Evolutionary conservation across 176 grass and related monocot species (phyloP).

Genomic region (Bothriochloa decipiens): DNA sequence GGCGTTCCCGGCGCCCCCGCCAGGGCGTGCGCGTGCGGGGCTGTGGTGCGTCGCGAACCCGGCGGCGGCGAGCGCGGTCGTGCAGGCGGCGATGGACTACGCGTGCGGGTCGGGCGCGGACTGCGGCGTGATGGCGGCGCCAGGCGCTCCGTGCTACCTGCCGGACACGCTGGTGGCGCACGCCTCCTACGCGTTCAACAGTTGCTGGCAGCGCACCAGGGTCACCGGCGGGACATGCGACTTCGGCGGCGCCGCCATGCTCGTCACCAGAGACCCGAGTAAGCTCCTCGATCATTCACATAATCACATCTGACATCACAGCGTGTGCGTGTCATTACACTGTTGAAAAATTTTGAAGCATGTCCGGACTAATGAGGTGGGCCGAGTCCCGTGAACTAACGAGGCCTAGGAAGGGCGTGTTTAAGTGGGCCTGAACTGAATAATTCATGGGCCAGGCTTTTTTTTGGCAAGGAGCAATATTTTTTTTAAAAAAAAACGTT

Average conservation of each 20-base stretch:
- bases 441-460: background rate
- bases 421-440: background rate
- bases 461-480: background rate
- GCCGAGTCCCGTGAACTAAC: background rate
- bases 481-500: background rate
- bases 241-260: constrained; percentile 77
- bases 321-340: background rate
- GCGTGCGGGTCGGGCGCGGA: constrained; percentile 65
- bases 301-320: no score
- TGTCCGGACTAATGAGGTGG: no score
- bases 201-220: constrained; percentile 76
- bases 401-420: background rate
- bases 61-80: constrained; percentile 50
- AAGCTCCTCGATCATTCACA: background rate
- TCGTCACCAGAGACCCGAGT: constrained; percentile 78
- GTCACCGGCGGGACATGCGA: constrained; percentile 66
- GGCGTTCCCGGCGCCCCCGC: constrained; percentile 45
- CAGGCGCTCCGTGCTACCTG: constrained; percentile 57
- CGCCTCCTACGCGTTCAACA: constrained; percentile 79
- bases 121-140: constrained; percentile 44
- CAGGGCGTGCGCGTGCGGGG: constrained; percentile 3
- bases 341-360: background rate
- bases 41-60: constrained; percentile 79
- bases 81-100: constrained; percentile 78
- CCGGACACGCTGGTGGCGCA: constrained; percentile 66